phyloP scores from a whole-genome alignment of 2,329 filamentous ascomycete genomes.

The Fusarium camptoceras region DNA sequence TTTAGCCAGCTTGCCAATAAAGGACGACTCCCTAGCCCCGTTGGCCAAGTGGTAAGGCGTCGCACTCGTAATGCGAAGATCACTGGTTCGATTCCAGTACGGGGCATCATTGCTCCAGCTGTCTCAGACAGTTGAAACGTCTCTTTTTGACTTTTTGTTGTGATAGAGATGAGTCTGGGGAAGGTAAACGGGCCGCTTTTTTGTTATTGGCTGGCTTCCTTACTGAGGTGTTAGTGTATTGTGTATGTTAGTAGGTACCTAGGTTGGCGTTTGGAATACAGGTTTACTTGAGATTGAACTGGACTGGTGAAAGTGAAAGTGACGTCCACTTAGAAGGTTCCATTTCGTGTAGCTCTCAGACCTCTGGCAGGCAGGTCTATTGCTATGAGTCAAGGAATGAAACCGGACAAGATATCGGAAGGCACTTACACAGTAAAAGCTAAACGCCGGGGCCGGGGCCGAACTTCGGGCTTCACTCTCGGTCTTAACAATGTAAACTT shows the following conservation, averaged over 20 bases:
- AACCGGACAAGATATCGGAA: constrained; percentile 8
- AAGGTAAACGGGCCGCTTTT: background rate
- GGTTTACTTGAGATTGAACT: too few species aligned
- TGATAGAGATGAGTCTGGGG: background rate
- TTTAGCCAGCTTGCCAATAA: background rate
- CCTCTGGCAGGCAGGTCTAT: background rate
- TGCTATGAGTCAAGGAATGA: background rate
- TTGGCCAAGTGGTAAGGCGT: constrained; percentile 45
- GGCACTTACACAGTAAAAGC: background rate
- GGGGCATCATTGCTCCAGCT: constrained; percentile 19
- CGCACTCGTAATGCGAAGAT: constrained; percentile 45
- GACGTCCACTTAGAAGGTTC: background rate
- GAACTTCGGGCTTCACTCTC: constrained; percentile 24
- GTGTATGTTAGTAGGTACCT: too few species aligned
- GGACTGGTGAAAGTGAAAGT: background rate
- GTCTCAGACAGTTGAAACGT: constrained; percentile 13
- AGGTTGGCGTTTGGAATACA: too few species aligned
- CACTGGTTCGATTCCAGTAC: constrained; percentile 38
- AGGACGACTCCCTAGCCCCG: constrained; percentile 27
- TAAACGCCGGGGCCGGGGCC: constrained; percentile 9
- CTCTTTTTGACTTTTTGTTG: background rate
- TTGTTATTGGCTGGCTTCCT: constrained; percentile 2
- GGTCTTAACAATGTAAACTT: background rate
- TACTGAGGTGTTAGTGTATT: background rate
- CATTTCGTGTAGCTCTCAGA: rapidly evolving